Evolutionary conservation across 345 rosid species (phyloP).

Genomic region (Eucalyptus microcorys): DNA sequence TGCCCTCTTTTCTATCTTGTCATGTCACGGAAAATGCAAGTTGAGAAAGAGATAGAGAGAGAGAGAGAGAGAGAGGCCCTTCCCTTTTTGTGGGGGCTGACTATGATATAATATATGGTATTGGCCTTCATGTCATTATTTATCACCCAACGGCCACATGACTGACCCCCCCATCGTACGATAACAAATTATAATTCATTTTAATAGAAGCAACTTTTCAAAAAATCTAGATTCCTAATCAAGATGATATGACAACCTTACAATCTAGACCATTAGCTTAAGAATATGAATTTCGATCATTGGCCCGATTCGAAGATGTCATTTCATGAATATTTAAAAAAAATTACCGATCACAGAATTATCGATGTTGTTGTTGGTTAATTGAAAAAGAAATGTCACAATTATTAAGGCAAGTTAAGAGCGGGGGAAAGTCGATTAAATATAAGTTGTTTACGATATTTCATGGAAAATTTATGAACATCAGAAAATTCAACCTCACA

Average conservation of each 20-base stretch:
- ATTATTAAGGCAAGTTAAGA: neutral
- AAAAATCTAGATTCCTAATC: neutral
- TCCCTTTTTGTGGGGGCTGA: fast-evolving
- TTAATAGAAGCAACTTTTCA: neutral
- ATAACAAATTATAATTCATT: neutral
- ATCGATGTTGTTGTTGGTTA: neutral
- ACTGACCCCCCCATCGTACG: neutral
- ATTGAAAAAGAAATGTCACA: fast-evolving
- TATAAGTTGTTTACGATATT: neutral
- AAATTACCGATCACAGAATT: fast-evolving
- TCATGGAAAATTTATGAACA: neutral
- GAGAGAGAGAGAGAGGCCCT: neutral
- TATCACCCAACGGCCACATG: neutral
- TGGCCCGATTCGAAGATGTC: fast-evolving
- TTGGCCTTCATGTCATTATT: neutral
- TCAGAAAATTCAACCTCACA: neutral
- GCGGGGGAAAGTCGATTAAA: neutral
- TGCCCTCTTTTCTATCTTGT: neutral
- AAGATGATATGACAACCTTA: fast-evolving
- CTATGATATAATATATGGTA: neutral
- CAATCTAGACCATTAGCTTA: fast-evolving
- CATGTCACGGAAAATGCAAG: neutral
- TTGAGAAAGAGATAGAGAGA: neutral
- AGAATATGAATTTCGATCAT: fast-evolving
- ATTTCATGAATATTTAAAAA: fast-evolving